A percentile compares a stretch with the other conserved stretches of the same genome.
Conservation (phyloP, 371 early-diverging fungal species). For the Mortierella sp. region DNA sequence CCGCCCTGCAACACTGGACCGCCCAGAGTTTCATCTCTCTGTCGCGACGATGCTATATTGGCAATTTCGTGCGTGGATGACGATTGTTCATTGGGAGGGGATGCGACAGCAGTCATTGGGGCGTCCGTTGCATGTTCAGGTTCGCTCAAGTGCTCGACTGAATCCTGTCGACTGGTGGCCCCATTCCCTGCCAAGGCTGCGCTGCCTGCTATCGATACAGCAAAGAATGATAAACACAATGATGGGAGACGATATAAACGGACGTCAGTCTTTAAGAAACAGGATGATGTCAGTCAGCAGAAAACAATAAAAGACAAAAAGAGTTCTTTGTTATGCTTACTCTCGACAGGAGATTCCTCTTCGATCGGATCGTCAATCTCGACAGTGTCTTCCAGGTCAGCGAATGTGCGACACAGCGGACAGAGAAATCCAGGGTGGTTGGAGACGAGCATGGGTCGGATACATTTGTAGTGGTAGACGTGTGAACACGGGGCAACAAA, state of each 20-base stretch:
- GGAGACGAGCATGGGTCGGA: slow-evolving; percentile 78
- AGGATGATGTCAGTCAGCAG: too few relatives aligned
- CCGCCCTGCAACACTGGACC: too few relatives aligned
- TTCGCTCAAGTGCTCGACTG: background rate
- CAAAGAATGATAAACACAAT: background rate
- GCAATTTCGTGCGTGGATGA: background rate
- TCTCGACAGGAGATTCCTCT: slow-evolving; percentile 5
- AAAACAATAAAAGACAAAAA: background rate
- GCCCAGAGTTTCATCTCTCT: background rate
- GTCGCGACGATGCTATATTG: background rate
- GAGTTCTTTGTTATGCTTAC: background rate
- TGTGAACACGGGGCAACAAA: slow-evolving; percentile 96
- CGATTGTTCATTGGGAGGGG: background rate
- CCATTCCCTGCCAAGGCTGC: background rate
- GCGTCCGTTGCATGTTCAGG: background rate
- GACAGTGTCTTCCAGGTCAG: slow-evolving; percentile 90
- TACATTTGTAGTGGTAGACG: slow-evolving; percentile 95
- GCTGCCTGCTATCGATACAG: background rate
- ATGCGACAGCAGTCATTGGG: background rate
- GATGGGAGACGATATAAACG: too few relatives aligned
- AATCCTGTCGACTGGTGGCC: background rate
- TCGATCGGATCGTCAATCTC: slow-evolving; percentile 70
- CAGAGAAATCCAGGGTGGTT: slow-evolving; percentile 88
- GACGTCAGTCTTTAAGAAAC: too few relatives aligned
- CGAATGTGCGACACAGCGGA: slow-evolving; percentile 94